Base-by-base conservation (phyloP, 1,139 yeast species). In the Hyphopichia pseudoburtonii region DNA sequence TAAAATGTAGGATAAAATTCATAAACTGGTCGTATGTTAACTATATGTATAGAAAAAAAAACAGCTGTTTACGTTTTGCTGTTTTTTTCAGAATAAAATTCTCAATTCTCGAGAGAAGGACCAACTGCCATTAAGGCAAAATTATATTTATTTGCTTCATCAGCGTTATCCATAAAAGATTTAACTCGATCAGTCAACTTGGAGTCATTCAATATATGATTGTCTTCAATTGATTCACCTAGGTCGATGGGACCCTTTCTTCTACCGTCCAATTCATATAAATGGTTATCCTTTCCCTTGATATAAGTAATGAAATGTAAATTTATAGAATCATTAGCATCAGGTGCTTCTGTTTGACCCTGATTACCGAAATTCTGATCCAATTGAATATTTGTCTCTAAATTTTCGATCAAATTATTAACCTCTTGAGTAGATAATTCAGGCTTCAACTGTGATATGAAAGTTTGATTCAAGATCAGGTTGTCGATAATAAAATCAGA, bases 201-300 rank as follows among this genome's bases (percentile, higher is more conserved):
- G 2, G 69, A 62, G 33, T 81, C 82, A 18, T 73, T 69, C 24
- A 88, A 53, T 28, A 89, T 70, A 49, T 83, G 83, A 2, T 54
- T 47, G 5, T 43, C 47, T 8, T 47, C 56, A 30, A 44, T 44
- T 3, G 73, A 53, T 11, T 48, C 50, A 0, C 94, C 90, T 39
- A 86, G 64, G 43, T 76, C 80, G 32, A 82, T 67, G 0, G 96
- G 90, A 0, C 96, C 95, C 30, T 64, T 65, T 47, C 96, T 73
- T 47, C 97, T 72, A 0, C 98, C 98, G 56, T 92, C 98, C 34
- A 92, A 70, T 58, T 92, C 97, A 49, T 79, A 86, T 22, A 90
- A 57, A 43, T 76, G 78, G n/a, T 76, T 73, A 46, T 76, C 73
- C 17, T 62, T 62, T 9, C 78, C 76, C 50, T 75, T 80, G 6